Conservation (phyloP, 257 asterid species). For the Fraxinus excelsior region DNA sequence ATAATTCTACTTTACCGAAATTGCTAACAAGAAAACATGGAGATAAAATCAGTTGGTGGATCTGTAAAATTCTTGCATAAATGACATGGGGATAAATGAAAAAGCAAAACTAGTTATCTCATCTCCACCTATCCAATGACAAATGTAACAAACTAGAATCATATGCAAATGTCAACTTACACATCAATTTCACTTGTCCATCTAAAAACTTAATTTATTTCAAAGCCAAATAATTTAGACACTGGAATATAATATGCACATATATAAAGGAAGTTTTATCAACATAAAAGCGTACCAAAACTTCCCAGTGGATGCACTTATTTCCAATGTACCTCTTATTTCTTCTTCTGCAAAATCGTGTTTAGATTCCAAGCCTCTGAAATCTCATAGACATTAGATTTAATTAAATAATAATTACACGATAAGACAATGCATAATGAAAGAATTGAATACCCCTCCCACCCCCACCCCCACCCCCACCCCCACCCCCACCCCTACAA, state of each 20-base stretch:
- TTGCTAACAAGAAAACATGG: neutral
- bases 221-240: neutral
- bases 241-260: neutral
- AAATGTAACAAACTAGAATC: neutral
- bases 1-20: neutral
- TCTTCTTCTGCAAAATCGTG: conserved; percentile 49
- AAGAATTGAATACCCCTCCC: neutral
- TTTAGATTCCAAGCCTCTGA: conserved; percentile 39
- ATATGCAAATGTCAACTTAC: conserved; percentile 17
- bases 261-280: neutral
- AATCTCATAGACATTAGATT: conserved; percentile 20
- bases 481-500: neutral
- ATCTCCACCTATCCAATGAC: neutral
- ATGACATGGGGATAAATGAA: neutral
- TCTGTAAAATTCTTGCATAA: neutral
- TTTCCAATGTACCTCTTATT: conserved; percentile 50
- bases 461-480: neutral
- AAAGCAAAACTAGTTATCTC: neutral
- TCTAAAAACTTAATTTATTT: conserved; percentile 2
- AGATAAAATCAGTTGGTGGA: conserved; percentile 6
- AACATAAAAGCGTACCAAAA: conserved; percentile 56
- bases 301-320: conserved; percentile 77
- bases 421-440: neutral
- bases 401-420: conserved; percentile 13
- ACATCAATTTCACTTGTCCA: neutral